phyloP scores from a whole-genome alignment of 306 rosid species.

The Abrus pulchellus region DNA sequence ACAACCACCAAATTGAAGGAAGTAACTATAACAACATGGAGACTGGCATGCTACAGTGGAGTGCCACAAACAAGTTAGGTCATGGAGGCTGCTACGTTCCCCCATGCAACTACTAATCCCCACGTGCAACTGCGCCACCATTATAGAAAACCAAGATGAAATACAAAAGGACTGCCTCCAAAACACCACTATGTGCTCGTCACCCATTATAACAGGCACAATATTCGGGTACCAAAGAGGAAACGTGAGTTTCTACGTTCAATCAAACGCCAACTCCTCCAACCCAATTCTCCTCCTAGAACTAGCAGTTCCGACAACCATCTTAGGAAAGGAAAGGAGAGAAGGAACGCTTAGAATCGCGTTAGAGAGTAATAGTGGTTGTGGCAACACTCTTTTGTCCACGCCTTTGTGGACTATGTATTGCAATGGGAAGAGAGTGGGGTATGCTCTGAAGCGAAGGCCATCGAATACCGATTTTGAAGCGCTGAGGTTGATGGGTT shows the following conservation, averaged over 20 bases:
- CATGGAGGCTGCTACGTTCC: slow-evolving; percentile 88
- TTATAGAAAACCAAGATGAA: slow-evolving; percentile 45
- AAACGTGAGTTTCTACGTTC: slow-evolving; percentile 76
- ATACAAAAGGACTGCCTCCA: slow-evolving; percentile 1
- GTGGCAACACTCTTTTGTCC: slow-evolving; percentile 54
- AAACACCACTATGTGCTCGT: not conserved
- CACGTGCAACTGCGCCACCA: slow-evolving; percentile 61
- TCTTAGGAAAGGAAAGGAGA: slow-evolving; percentile 81
- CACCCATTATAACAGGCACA: slow-evolving; percentile 66
- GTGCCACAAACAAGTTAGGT: slow-evolving; percentile 93
- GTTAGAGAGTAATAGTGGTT: slow-evolving; percentile 47
- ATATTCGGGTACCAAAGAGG: slow-evolving; percentile 77
- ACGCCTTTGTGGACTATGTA: slow-evolving; percentile 77
- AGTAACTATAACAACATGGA: slow-evolving; percentile 39
- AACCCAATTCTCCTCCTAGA: slow-evolving; percentile 76
- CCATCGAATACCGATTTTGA: slow-evolving; percentile 58
- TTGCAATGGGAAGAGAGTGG: slow-evolving; percentile 77
- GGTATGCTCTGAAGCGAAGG: slow-evolving; percentile 65
- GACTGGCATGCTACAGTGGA: slow-evolving; percentile 69
- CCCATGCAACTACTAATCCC: slow-evolving; percentile 77
- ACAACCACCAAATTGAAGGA: not conserved
- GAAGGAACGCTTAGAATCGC: slow-evolving; percentile 75
- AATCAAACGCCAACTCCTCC: slow-evolving; percentile 55
- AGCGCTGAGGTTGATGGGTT: slow-evolving; percentile 61
- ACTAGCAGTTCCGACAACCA: slow-evolving; percentile 67